These are phyloP conservation scores for Talaromyces adpressus DNA, from an alignment of 495 filamentous ascomycete species.

Conservation along the genomic window DNA sequence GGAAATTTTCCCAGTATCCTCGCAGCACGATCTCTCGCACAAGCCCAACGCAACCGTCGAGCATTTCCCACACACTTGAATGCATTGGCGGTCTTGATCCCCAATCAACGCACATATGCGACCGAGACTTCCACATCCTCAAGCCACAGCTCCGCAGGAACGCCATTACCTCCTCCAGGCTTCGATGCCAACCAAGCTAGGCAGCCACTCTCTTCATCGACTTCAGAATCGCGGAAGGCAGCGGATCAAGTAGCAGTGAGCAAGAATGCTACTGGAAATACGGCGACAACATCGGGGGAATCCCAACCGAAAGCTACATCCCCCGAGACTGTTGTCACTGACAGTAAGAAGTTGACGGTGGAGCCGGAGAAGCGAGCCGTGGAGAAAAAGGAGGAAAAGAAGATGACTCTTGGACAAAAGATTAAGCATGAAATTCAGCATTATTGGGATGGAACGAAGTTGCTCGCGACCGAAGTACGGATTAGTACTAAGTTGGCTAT, in stretches of 20 bases:
- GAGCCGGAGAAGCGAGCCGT: slow-evolving; percentile 44
- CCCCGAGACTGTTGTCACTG: slow-evolving; percentile 10
- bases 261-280: background rate
- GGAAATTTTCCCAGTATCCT: slow-evolving; percentile 28
- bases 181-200: slow-evolving; percentile 90
- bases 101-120: slow-evolving; percentile 50
- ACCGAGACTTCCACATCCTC: slow-evolving; percentile 64
- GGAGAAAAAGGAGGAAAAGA: slow-evolving; percentile 73
- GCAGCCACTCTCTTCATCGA: slow-evolving; percentile 56
- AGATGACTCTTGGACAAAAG: slow-evolving; percentile 82
- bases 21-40: slow-evolving; percentile 35
- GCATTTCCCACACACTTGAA: slow-evolving; percentile 53
- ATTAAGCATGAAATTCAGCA: slow-evolving; percentile 87
- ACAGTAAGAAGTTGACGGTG: slow-evolving; percentile 7
- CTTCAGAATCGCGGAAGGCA: slow-evolving; percentile 26
- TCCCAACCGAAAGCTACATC: background rate
- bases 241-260: slow-evolving; percentile 23
- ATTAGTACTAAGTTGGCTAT: slow-evolving; percentile 86
- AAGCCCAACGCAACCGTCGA: slow-evolving; percentile 50
- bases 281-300: background rate
- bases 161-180: slow-evolving; percentile 75
- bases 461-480: slow-evolving; percentile 83
- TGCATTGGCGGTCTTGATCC: slow-evolving; percentile 60
- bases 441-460: slow-evolving; percentile 99
- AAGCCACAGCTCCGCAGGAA: slow-evolving; percentile 39